Conservation (phyloP, 2,329 filamentous ascomycete genomes). For the Botrytis porri region DNA sequence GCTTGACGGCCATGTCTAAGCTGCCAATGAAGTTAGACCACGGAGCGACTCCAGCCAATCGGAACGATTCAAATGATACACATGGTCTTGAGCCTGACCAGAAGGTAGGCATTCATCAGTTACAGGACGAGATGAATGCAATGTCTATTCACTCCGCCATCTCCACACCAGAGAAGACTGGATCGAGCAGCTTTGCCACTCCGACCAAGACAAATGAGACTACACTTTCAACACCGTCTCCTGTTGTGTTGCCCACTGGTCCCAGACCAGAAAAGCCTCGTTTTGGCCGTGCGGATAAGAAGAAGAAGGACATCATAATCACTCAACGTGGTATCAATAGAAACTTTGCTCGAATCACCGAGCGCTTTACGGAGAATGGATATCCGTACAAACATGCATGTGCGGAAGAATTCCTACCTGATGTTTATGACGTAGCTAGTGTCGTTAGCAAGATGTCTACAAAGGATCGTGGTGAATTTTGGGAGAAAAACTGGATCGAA, state of each 20-base stretch:
- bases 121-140: not conserved
- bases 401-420: conserved; percentile 15
- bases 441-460: conserved; percentile 1
- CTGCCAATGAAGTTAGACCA: not conserved
- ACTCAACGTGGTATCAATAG: conserved; percentile 18
- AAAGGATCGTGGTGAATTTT: conserved; percentile 23
- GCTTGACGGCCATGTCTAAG: not conserved
- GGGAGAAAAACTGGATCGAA: conserved; percentile 25
- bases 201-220: not conserved
- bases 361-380: conserved; percentile 20
- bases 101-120: not conserved
- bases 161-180: not conserved
- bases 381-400: conserved; percentile 11
- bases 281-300: conserved; percentile 21
- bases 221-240: not conserved
- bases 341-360: conserved; percentile 22
- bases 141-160: not conserved
- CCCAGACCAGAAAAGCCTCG: not conserved
- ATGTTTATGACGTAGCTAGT: conserved; percentile 16
- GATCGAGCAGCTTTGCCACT: not conserved
- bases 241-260: not conserved
- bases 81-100: not conserved
- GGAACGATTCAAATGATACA: not conserved
- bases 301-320: conserved; percentile 27
- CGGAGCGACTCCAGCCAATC: not conserved